phyloP scores from a whole-genome alignment of 371 early-diverging fungal species.

The Apophysomyces ossiformis region DNA sequence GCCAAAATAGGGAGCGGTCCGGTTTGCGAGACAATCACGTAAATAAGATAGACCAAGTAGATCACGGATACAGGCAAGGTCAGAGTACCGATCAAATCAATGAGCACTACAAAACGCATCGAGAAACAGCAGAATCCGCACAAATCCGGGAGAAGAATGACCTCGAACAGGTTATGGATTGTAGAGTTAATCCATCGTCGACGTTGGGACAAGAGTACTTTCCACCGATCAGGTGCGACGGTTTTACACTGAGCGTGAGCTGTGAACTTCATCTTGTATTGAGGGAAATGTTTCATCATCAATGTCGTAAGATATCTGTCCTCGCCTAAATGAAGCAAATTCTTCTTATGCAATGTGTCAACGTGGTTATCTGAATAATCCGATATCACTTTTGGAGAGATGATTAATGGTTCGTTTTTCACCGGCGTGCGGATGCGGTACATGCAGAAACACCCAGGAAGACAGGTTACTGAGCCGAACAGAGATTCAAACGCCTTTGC shows the following conservation, averaged over 20 bases:
- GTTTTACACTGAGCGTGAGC: conserved; percentile 93
- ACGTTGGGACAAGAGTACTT: conserved; percentile 90
- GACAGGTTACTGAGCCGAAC: conserved; percentile 92
- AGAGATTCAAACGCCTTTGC: conserved; percentile 90
- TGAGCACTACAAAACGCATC: conserved; percentile 95
- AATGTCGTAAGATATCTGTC: conserved; percentile 97
- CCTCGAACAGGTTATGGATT: conserved; percentile 92
- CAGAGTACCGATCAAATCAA: conserved; percentile 95
- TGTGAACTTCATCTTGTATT: conserved; percentile 90
- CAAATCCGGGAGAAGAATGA: conserved; percentile 85
- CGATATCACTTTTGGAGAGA: conserved; percentile 73
- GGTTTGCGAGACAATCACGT: conserved; percentile 52
- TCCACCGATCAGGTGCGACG: conserved; percentile 87
- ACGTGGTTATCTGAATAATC: conserved; percentile 91
- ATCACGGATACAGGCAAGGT: conserved; percentile 92
- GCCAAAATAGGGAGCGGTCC: conserved; percentile 64
- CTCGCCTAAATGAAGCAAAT: conserved; percentile 94
- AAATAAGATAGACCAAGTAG: conserved; percentile 48
- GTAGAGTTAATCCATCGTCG: conserved; percentile 99
- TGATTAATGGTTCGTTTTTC: conserved; percentile 65
- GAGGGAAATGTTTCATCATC: conserved; percentile 94
- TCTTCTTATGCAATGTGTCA: conserved; percentile 98
- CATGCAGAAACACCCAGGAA: conserved; percentile 95
- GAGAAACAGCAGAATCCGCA: conserved; percentile 97
- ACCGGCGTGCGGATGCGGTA: conserved; percentile 83